Conservation (phyloP, 345 rosid genomes). For the Passiflora organensis region DNA sequence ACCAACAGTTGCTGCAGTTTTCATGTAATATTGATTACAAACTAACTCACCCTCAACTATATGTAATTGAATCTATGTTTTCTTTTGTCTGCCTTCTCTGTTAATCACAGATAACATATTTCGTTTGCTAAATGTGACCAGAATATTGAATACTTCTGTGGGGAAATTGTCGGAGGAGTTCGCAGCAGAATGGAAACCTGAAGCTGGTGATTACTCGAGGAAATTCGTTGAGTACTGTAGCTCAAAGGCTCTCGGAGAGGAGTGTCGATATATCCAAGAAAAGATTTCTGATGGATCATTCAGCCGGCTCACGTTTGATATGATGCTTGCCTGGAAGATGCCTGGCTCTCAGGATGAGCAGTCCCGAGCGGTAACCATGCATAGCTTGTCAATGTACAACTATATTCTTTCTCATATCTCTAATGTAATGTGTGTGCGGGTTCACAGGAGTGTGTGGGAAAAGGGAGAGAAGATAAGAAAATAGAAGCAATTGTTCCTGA, state of each 20-base stretch:
- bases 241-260: constrained; percentile 36
- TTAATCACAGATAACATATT: no score
- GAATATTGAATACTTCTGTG: constrained; percentile 42
- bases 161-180: constrained; percentile 59
- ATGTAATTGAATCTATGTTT: neutral
- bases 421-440: neutral
- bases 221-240: constrained; percentile 71
- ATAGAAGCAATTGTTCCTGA: constrained; percentile 23
- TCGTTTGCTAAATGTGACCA: constrained; percentile 19
- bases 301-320: constrained; percentile 62
- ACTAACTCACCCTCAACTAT: no score
- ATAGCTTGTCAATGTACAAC: no score
- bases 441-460: constrained; percentile 54
- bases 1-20: no score
- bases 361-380: constrained; percentile 28
- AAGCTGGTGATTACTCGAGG: constrained; percentile 42
- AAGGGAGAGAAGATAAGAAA: constrained; percentile 60
- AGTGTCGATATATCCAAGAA: constrained; percentile 49
- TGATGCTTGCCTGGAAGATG: constrained; percentile 89
- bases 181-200: constrained; percentile 56
- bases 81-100: no score
- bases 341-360: constrained; percentile 47
- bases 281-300: constrained; percentile 61
- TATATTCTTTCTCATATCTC: neutral
- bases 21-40: no score